These are phyloP conservation scores for Polygonum aviculare DNA, from an alignment of 148 eudicot species.

Conservation along the genomic window DNA sequence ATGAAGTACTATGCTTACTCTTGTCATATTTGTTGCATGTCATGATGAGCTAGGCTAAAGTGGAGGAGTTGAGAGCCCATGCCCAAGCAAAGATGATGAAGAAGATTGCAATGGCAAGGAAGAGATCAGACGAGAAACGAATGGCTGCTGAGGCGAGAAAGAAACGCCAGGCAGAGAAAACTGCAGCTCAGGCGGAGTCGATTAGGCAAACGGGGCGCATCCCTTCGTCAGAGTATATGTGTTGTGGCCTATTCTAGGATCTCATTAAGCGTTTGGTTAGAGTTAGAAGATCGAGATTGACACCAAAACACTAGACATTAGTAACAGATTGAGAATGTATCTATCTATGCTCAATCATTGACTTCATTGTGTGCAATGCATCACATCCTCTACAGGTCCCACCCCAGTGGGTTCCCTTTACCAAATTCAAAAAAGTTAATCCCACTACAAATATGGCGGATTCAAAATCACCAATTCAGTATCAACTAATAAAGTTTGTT, in stretches of 20 bases:
- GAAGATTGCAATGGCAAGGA: slow-evolving; percentile 61
- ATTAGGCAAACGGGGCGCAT: slow-evolving; percentile 76
- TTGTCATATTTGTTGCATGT: background rate
- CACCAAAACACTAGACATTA: background rate
- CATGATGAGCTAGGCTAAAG: slow-evolving; percentile 50
- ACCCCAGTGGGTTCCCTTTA: too few relatives aligned
- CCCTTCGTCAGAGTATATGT: slow-evolving; percentile 48
- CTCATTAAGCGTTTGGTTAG: background rate
- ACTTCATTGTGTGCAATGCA: background rate
- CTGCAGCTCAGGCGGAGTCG: slow-evolving; percentile 67
- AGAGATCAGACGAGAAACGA: slow-evolving; percentile 63
- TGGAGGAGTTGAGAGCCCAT: slow-evolving; percentile 69
- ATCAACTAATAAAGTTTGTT: too few relatives aligned
- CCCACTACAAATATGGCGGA: too few relatives aligned
- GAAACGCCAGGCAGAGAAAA: slow-evolving; percentile 50
- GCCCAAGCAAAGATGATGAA: slow-evolving; percentile 85
- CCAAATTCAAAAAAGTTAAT: too few relatives aligned
- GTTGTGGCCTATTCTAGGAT: slow-evolving; percentile 58
- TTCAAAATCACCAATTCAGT: too few relatives aligned
- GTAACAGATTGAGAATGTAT: background rate
- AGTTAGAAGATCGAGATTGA: background rate
- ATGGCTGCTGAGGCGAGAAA: slow-evolving; percentile 63
- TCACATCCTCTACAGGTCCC: too few relatives aligned
- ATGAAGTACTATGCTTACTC: background rate
- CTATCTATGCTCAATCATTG: background rate